Evolutionary conservation across 805 yeast species (phyloP).

Genomic region (Metschnikowia peoriensis): DNA sequence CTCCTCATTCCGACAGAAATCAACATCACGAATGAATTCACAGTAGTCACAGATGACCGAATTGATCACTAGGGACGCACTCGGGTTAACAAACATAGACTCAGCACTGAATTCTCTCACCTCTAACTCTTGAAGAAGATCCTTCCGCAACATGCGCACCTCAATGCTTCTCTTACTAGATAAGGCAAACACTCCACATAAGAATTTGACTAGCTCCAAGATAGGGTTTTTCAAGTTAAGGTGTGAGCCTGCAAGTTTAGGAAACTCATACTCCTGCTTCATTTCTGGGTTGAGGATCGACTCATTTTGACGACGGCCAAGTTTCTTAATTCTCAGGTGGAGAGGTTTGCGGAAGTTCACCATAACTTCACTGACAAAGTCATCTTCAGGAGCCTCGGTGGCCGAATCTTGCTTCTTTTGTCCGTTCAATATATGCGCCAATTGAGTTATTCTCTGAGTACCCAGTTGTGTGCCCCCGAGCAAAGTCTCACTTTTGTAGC

Average conservation of each 20-base stretch:
- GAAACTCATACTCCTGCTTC: slow-evolving; percentile 66
- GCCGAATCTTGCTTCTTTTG: slow-evolving; percentile 35
- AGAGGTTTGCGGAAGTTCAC: slow-evolving; percentile 62
- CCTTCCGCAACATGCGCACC: slow-evolving; percentile 70
- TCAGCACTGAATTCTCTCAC: slow-evolving; percentile 80
- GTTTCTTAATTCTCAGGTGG: slow-evolving; percentile 59
- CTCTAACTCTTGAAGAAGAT: slow-evolving; percentile 69
- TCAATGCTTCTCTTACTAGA: slow-evolving; percentile 67
- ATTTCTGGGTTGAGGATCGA: slow-evolving; percentile 65
- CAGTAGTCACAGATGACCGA: slow-evolving; percentile 80
- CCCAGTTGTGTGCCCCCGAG: slow-evolving; percentile 36
- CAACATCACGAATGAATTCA: slow-evolving; percentile 69
- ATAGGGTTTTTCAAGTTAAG: slow-evolving; percentile 63
- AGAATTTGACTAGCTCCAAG: slow-evolving; percentile 70
- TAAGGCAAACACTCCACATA: slow-evolving; percentile 70
- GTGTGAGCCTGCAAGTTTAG: slow-evolving; percentile 73
- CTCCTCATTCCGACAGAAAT: slow-evolving; percentile 71
- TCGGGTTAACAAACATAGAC: slow-evolving; percentile 71
- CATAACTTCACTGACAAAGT: slow-evolving; percentile 46
- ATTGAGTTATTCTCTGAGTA: slow-evolving; percentile 68
- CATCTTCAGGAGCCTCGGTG: slow-evolving; percentile 36
- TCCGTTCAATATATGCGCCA: slow-evolving; percentile 52
- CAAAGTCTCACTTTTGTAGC: slow-evolving; percentile 45
- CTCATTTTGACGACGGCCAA: slow-evolving; percentile 70
- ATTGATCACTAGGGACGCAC: slow-evolving; percentile 62